Evolutionary conservation across 2,329 filamentous ascomycete genomes (phyloP).

Genomic region (Delphinella strobiligena): DNA sequence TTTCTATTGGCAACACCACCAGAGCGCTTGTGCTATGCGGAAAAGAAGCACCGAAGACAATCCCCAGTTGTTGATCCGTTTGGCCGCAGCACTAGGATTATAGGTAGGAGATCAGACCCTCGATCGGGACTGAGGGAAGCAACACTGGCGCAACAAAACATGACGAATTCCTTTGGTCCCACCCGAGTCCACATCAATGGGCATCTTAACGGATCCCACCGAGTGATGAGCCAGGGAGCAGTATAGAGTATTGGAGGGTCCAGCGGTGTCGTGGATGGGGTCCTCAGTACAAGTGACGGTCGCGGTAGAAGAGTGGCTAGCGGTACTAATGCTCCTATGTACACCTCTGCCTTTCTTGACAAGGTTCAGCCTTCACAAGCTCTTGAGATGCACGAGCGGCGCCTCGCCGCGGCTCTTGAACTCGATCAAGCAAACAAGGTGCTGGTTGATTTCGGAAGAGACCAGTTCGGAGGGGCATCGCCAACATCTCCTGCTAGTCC

Average conservation of each 20-base stretch:
- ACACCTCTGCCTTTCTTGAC: constrained; percentile 41
- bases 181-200: constrained; percentile 3
- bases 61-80: constrained; percentile 3
- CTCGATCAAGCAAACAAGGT: constrained; percentile 59
- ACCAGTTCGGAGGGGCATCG: background rate
- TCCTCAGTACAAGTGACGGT: constrained; percentile 41
- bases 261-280: constrained; percentile 35
- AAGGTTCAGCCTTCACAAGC: constrained; percentile 43
- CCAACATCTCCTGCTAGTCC: background rate
- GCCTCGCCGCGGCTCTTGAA: constrained; percentile 70
- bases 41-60: constrained; percentile 2
- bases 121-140: no score
- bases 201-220: background rate
- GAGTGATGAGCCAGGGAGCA: constrained; percentile 48
- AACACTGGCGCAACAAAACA: no score
- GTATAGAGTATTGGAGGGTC: constrained; percentile 70
- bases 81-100: background rate
- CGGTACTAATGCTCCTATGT: constrained; percentile 58
- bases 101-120: background rate
- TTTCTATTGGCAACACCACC: constrained; percentile 5
- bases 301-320: constrained; percentile 53
- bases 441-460: constrained; percentile 28
- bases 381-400: constrained; percentile 55
- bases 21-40: background rate
- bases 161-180: background rate